Evolutionary conservation across 352 stramenopile genomes (phyloP).

Genomic region (Phytopythium helicoides): DNA sequence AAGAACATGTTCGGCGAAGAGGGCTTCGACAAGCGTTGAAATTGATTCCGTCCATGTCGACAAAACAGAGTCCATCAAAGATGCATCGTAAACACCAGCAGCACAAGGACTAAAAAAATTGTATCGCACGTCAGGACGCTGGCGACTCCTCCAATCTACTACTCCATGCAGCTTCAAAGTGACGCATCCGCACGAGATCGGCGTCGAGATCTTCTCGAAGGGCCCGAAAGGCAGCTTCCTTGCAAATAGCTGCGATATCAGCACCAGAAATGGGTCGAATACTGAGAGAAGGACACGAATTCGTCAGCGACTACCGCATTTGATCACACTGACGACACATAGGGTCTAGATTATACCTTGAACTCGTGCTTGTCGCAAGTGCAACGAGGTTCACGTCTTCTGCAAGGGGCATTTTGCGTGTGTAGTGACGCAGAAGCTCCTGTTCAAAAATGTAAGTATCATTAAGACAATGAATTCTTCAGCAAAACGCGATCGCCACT

Average conservation of each 20-base stretch:
- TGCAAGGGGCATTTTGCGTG: constrained; percentile 62
- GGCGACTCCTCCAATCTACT: constrained; percentile 14
- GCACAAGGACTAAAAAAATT: no score
- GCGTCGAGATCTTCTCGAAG: constrained; percentile 63
- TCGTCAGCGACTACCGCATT: constrained; percentile 11
- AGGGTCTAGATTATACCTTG: no score
- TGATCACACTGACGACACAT: no score
- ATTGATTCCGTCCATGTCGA: constrained; percentile 11
- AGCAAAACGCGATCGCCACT: no score
- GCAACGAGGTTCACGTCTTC: constrained; percentile 46
- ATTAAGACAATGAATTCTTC: no score
- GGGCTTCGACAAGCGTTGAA: constrained; percentile 12
- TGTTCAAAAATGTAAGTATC: no score
- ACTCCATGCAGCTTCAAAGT: constrained; percentile 56
- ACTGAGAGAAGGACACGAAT: constrained; percentile 14
- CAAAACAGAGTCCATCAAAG: constrained; percentile 1
- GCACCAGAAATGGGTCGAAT: constrained; percentile 49
- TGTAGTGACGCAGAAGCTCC: constrained; percentile 71
- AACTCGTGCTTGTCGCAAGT: constrained; percentile 31
- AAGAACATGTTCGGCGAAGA: background rate
- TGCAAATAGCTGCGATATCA: constrained; percentile 68
- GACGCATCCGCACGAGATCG: constrained; percentile 19
- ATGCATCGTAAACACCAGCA: no score
- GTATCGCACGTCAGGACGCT: background rate
- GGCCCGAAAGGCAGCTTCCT: constrained; percentile 75